These are phyloP conservation scores for Geranium incanum DNA, from an alignment of 441 rosid genomes.

Conservation along the genomic window DNA sequence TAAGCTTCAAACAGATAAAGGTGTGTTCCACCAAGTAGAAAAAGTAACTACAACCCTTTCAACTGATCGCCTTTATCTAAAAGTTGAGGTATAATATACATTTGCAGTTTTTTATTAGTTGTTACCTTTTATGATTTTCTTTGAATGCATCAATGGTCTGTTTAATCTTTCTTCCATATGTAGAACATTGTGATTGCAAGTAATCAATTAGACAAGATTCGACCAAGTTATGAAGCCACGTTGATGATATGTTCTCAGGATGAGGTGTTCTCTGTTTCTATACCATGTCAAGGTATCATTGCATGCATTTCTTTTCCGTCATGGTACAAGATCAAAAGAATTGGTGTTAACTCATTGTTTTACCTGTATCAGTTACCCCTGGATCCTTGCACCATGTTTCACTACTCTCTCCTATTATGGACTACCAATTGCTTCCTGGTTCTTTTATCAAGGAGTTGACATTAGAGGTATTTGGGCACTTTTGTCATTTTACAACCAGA, in stretches of 20 bases:
- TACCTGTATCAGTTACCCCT: slow-evolving; percentile 41
- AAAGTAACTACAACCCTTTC: slow-evolving; percentile 32
- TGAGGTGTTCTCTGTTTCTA: slow-evolving; percentile 29
- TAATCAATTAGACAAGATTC: slow-evolving; percentile 36
- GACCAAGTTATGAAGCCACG: slow-evolving; percentile 41
- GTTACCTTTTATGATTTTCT: not conserved
- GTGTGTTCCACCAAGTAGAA: slow-evolving; percentile 16
- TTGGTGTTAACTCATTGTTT: not conserved
- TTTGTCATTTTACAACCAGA: slow-evolving; percentile 10
- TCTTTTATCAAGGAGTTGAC: slow-evolving; percentile 29
- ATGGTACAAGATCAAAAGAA: not conserved
- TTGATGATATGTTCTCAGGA: slow-evolving; percentile 34
- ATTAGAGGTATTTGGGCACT: slow-evolving; percentile 44
- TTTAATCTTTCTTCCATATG: slow-evolving; percentile 14
- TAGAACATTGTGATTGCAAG: slow-evolving; percentile 43
- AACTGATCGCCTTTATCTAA: slow-evolving; percentile 26
- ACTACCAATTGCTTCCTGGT: slow-evolving; percentile 38
- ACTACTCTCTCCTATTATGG: slow-evolving; percentile 21
- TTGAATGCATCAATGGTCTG: not conserved
- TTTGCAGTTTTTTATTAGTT: not conserved
- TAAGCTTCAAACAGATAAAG: slow-evolving; percentile 21
- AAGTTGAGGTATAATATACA: slow-evolving; percentile 36
- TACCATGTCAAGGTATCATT: slow-evolving; percentile 49
- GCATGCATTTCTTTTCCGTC: not conserved
- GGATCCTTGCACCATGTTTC: slow-evolving; percentile 32